phyloP scores from a whole-genome alignment of 108 stramenopile genomes.

The Cyclotella baltica region DNA sequence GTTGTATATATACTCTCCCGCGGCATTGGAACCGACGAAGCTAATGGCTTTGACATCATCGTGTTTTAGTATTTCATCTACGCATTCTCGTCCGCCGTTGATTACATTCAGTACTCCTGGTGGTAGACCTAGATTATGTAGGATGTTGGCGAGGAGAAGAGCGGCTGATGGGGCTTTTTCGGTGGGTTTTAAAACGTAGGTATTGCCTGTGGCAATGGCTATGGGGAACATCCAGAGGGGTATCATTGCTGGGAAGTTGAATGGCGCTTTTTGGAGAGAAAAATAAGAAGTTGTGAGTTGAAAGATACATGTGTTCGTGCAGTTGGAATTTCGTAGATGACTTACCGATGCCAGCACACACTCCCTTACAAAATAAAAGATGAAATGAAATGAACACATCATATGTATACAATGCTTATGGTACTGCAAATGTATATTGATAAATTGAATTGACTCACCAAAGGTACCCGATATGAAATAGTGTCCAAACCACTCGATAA shows the following conservation, averaged over 20 bases:
- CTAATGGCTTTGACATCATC: constrained; percentile 89
- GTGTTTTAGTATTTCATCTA: constrained; percentile 85
- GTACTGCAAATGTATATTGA: no score
- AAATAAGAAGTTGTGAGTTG: background rate
- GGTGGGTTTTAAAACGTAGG: constrained; percentile 88
- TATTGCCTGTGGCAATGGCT: constrained; percentile 77
- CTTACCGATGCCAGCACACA: constrained; percentile 85
- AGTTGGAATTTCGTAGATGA: background rate
- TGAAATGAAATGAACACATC: background rate
- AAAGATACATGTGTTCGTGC: background rate
- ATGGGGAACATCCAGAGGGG: constrained; percentile 96
- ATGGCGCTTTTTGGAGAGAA: constrained; percentile 58
- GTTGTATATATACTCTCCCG: constrained; percentile 91
- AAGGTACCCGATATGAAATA: constrained; percentile 88
- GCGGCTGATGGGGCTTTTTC: constrained; percentile 79
- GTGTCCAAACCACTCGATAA: constrained; percentile 83
- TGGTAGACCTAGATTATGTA: constrained; percentile 91
- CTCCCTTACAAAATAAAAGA: constrained; percentile 54
- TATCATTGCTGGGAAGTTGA: constrained; percentile 98
- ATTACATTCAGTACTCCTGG: constrained; percentile 92
- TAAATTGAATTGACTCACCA: constrained; percentile 36
- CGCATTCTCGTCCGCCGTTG: constrained; percentile 87
- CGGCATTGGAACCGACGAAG: constrained; percentile 92
- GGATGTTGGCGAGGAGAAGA: constrained; percentile 78
- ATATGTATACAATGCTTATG: no score